These are phyloP conservation scores for Phyllosticta citrichinensis DNA, from an alignment of 2,329 filamentous ascomycete genomes.

Conservation along the genomic window DNA sequence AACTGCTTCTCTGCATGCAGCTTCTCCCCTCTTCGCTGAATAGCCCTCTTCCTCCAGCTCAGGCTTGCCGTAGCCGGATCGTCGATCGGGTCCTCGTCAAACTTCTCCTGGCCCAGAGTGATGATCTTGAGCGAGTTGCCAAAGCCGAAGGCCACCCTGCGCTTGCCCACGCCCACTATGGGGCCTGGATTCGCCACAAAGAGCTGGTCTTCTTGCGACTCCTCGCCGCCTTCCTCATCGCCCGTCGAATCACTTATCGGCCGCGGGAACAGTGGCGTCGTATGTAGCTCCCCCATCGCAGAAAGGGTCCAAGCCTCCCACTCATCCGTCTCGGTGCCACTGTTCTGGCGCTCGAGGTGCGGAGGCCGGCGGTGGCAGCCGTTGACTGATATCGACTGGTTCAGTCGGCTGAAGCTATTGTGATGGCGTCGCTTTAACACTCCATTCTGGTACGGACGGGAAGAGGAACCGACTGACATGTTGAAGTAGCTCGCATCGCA, in stretches of 20 bases:
- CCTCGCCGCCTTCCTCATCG: conserved; percentile 26
- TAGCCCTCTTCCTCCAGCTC: conserved; percentile 7
- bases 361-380: background rate
- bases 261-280: conserved; percentile 23
- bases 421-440: conserved; percentile 4
- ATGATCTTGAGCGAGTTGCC: conserved; percentile 66
- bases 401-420: background rate
- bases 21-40: background rate
- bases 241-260: background rate
- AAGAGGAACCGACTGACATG: background rate
- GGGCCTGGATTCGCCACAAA: conserved; percentile 59
- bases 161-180: conserved; percentile 50
- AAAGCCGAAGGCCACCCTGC: conserved; percentile 59
- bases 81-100: conserved; percentile 33
- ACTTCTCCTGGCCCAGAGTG: conserved; percentile 54
- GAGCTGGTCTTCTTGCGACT: conserved; percentile 44
- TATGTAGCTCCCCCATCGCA: conserved; percentile 35
- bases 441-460: background rate
- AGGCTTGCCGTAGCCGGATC: conserved; percentile 6
- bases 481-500: conserved; percentile 8
- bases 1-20: background rate
- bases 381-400: background rate
- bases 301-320: conserved; percentile 49
- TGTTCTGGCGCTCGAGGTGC: background rate
- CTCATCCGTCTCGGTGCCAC: conserved; percentile 20